Evolutionary conservation across 371 early-diverging fungal species (phyloP), one percentile per base, ranked within the genome.

Genomic region (Mortierella sp.): DNA sequence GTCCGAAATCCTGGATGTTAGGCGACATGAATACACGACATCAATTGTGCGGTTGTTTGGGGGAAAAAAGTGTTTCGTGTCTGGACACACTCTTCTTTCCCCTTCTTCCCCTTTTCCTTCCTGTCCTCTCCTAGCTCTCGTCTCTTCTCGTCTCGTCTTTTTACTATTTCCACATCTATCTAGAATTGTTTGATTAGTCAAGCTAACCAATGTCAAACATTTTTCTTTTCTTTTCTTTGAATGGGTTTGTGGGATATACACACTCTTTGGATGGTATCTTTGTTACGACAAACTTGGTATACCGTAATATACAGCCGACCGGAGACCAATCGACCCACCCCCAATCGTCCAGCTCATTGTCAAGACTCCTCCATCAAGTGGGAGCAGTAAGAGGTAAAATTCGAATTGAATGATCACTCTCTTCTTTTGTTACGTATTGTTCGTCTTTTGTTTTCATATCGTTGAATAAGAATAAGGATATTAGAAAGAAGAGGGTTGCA

Each of bases 291-390:
- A 40, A 59, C 41, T 40, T 59, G 15, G 19, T 24, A 9, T 60
- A 11, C 22, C 41, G 21, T 21, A 62, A 45, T 40, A 32, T 13
- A 40, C 43, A 80, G 81, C 81, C 70, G 98, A 98, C 78, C 87
- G 98, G 69, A 78, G 97, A 60, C 98, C 98, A 15, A 92, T 98
- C 15, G 97, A 98, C 78, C 98, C 98, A 50, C 97, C 97, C 41
- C 97, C 97, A 1, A 93, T 97, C 71, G 93, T 97, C 41, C 94
- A 95, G 78, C 84, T 95, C 3, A 81, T 87, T 58, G 92, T 94
- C 58, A 67, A 68, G 19, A 59, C 66, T 2, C 74, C 78, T 45
- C 69, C 72, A 5, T 65, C 73, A 15, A 19, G 15, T 21, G 63
- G 59, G 1, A 61, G 67, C 41, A 41, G 41, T 36, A 70, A 68